A percentile compares a stretch with the other conserved stretches of the same genome.
These are phyloP conservation scores for Gynostemma pentaphyllum DNA, from an alignment of 306 rosid species.

Conservation along the genomic window DNA sequence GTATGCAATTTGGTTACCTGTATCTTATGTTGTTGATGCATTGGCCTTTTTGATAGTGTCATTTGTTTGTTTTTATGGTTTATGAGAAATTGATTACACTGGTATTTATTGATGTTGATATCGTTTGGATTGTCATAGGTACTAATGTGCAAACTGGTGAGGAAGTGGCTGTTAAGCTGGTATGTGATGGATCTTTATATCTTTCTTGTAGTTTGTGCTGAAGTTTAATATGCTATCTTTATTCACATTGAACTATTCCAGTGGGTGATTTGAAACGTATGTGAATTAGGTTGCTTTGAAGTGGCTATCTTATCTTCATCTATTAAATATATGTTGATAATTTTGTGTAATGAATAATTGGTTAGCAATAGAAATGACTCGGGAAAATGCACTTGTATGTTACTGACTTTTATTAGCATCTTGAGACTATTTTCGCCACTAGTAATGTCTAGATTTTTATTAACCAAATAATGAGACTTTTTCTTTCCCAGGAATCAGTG, in stretches of 20 bases:
- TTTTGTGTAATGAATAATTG: neutral
- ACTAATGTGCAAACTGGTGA: slow-evolving; percentile 86
- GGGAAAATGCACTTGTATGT: neutral
- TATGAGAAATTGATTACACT: neutral
- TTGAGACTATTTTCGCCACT: neutral
- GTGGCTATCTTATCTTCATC: neutral
- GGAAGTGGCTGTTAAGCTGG: slow-evolving; percentile 98
- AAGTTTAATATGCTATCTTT: neutral
- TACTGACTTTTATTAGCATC: neutral
- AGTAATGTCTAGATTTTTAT: neutral
- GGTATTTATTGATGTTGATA: slow-evolving; percentile 3
- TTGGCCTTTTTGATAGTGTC: slow-evolving; percentile 6
- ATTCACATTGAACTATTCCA: neutral
- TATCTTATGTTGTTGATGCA: neutral
- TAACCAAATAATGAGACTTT: neutral
- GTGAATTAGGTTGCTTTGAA: neutral
- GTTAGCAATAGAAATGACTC: neutral
- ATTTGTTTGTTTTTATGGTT: slow-evolving; percentile 2
- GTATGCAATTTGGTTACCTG: slow-evolving; percentile 28
- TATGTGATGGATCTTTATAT: slow-evolving; percentile 24
- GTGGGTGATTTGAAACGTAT: neutral
- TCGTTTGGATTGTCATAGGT: slow-evolving; percentile 48
- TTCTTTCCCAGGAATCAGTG: slow-evolving; percentile 64
- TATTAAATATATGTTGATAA: neutral
- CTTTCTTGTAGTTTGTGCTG: slow-evolving; percentile 1